Conservation (phyloP, 192 early-diverging fungal species). For the Podila horticola region DNA sequence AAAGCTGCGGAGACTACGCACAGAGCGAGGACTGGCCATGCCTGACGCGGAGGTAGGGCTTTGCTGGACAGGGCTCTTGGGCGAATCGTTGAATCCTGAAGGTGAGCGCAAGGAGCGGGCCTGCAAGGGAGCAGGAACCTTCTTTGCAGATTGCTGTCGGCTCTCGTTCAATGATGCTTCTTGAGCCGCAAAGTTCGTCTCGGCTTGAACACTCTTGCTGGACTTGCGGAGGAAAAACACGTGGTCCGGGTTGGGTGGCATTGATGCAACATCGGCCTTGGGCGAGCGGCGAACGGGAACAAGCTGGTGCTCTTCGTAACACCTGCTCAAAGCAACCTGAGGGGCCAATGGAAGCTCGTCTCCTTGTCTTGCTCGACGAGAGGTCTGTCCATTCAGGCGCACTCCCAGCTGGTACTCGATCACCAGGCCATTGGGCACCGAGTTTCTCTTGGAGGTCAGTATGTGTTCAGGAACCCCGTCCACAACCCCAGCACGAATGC, state of each 20-base stretch:
- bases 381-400: slow-evolving; percentile 19
- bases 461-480: slow-evolving; percentile 50
- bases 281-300: slow-evolving; percentile 39
- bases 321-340: slow-evolving; percentile 19
- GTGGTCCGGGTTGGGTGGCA: slow-evolving; percentile 35
- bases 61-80: slow-evolving; percentile 13
- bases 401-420: slow-evolving; percentile 40
- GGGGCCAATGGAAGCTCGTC: slow-evolving; percentile 35
- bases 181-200: slow-evolving; percentile 9
- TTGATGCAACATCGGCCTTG: slow-evolving; percentile 45
- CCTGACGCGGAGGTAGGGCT: slow-evolving; percentile 21
- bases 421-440: slow-evolving; percentile 28
- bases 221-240: slow-evolving; percentile 36
- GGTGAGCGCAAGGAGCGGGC: slow-evolving; percentile 17
- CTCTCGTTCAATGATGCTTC: slow-evolving; percentile 6
- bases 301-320: slow-evolving; percentile 44
- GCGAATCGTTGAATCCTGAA: slow-evolving; percentile 2
- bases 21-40: slow-evolving; percentile 22
- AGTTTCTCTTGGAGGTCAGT: slow-evolving; percentile 15
- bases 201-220: slow-evolving; percentile 25
- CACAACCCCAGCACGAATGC: slow-evolving; percentile 54
- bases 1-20: slow-evolving; percentile 23
- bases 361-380: slow-evolving; percentile 18
- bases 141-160: slow-evolving; percentile 4
- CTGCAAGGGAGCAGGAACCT: slow-evolving; percentile 34